These are phyloP conservation scores for Boletales sp. DNA, from an alignment of 768 basidiomycete species.

Conservation along the genomic window DNA sequence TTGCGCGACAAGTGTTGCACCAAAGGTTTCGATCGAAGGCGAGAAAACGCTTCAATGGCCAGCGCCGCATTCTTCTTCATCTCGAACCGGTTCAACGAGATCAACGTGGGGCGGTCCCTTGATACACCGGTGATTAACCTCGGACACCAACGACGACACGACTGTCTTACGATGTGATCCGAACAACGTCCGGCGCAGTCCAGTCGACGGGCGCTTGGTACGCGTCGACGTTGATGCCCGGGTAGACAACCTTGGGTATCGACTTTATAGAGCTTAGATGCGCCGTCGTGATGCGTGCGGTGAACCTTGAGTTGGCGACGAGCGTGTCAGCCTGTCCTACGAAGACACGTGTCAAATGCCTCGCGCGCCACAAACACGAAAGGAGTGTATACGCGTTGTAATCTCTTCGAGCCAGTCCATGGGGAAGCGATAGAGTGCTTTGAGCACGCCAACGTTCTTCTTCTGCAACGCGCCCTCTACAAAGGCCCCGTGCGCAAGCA, in stretches of 20 bases:
- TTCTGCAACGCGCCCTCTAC: constrained; percentile 49
- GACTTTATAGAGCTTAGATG: constrained; percentile 68
- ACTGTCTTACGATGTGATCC: constrained; percentile 53
- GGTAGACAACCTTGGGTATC: constrained; percentile 82
- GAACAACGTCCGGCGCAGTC: constrained; percentile 47
- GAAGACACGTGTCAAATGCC: background rate
- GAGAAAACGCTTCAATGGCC: constrained; percentile 76
- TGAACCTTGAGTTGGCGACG: constrained; percentile 89
- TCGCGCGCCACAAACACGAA: background rate
- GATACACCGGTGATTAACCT: constrained; percentile 30
- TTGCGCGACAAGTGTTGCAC: constrained; percentile 22
- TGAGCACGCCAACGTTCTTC: constrained; percentile 49
- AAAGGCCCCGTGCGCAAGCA: constrained; percentile 68
- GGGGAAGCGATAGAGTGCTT: constrained; percentile 77
- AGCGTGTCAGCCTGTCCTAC: constrained; percentile 87
- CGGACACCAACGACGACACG: background rate
- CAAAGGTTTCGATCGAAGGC: constrained; percentile 36
- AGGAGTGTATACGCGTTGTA: constrained; percentile 67
- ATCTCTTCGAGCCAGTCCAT: constrained; percentile 89
- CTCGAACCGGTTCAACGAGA: constrained; percentile 94
- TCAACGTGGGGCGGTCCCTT: constrained; percentile 59
- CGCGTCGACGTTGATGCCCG: constrained; percentile 81
- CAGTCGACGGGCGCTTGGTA: constrained; percentile 50
- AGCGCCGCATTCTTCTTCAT: constrained; percentile 88
- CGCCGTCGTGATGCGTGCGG: constrained; percentile 70